phyloP scores from a whole-genome alignment of 1,284 basidiomycete genomes.

The Sporisorium graminicola region DNA sequence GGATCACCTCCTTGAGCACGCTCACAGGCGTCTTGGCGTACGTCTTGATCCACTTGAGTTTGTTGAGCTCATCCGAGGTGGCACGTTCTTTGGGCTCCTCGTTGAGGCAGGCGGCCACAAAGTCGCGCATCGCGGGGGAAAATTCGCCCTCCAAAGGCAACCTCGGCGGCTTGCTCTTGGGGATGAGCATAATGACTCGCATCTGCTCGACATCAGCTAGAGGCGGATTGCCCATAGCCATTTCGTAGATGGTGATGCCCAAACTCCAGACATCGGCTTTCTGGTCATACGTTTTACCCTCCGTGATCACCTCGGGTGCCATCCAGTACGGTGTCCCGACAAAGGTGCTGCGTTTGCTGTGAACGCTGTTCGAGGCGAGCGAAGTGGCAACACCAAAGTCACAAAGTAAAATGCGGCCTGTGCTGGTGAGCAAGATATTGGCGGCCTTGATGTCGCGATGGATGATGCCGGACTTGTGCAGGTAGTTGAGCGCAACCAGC shows the following conservation, averaged over 20 bases:
- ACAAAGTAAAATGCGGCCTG: conserved; percentile 43
- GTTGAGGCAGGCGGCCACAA: conserved; percentile 85
- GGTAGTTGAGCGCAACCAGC: conserved; percentile 50
- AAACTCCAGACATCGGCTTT: conserved; percentile 61
- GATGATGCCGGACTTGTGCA: conserved; percentile 56
- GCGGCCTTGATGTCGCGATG: conserved; percentile 62
- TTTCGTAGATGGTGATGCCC: conserved; percentile 59
- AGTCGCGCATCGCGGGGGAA: conserved; percentile 87
- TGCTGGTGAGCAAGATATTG: conserved; percentile 58
- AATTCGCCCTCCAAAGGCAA: conserved; percentile 81
- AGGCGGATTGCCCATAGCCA: conserved; percentile 59
- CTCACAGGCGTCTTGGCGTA: conserved; percentile 76
- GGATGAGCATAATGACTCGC: conserved; percentile 91
- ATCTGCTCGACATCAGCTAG: conserved; percentile 75
- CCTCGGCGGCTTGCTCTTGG: conserved; percentile 85
- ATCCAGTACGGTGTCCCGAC: conserved; percentile 66
- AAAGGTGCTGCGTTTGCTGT: conserved; percentile 67
- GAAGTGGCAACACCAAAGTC: conserved; percentile 76
- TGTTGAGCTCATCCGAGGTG: conserved; percentile 87
- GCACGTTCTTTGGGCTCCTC: conserved; percentile 85
- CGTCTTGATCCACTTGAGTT: conserved; percentile 92
- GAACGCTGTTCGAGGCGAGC: conserved; percentile 78
- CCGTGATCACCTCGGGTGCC: conserved; percentile 69
- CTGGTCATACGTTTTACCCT: conserved; percentile 68
- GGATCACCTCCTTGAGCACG: conserved; percentile 85